These are phyloP conservation scores for Striga asiatica DNA, from an alignment of 257 asterid genomes.

Conservation along the genomic window DNA sequence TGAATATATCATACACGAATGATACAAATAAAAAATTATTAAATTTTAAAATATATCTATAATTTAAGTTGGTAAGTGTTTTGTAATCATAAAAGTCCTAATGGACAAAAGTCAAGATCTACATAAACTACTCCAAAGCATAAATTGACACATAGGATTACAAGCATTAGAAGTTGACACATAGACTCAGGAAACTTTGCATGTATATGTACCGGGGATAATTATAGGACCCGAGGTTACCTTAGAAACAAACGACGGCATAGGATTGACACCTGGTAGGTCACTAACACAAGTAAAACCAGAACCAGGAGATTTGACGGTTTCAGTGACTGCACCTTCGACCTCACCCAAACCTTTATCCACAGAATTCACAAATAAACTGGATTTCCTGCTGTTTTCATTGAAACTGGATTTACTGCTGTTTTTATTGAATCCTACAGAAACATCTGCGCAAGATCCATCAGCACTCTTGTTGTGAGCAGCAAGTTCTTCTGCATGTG, in stretches of 20 bases:
- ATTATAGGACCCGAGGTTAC: constrained; percentile 29
- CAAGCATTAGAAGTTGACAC: too few species aligned
- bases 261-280: constrained; percentile 22
- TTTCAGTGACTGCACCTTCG: constrained; percentile 23
- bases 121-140: too few species aligned
- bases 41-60: too few species aligned
- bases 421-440: constrained; percentile 22
- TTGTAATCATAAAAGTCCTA: too few species aligned
- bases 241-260: constrained; percentile 23
- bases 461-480: constrained; percentile 23
- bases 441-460: constrained; percentile 16
- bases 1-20: too few species aligned
- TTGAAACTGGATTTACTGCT: constrained; percentile 27
- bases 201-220: too few species aligned
- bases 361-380: constrained; percentile 13
- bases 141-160: too few species aligned
- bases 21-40: too few species aligned
- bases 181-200: too few species aligned
- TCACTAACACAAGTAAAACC: constrained; percentile 17
- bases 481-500: constrained; percentile 26
- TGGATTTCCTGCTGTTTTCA: constrained; percentile 24
- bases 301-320: constrained; percentile 23
- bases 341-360: constrained; percentile 25
- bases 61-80: too few species aligned
- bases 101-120: too few species aligned